Base-by-base conservation (phyloP, 495 filamentous ascomycete genomes). In the Penicillium nucicola region DNA sequence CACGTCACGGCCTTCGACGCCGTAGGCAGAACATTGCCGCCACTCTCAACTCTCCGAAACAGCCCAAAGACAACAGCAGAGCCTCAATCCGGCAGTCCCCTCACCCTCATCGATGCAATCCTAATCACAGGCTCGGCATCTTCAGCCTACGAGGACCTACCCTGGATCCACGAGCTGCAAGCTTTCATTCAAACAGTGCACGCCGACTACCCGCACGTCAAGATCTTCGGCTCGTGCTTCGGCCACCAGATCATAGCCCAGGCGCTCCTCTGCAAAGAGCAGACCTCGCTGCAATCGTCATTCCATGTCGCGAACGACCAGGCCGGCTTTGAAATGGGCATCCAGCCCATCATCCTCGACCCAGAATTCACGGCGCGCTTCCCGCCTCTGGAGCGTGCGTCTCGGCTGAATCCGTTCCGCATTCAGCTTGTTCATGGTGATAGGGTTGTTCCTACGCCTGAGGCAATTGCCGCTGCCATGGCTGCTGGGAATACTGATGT, bases 171-270 rank as follows among this genome's bases (percentile, higher is more conserved):
- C 2, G 34, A 54, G 3, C 52, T 76, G 3, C 41, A 62, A 30
- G 42, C 47, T 0, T 74, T 60, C 49, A 60, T 76, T 15, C 55
- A 56, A 17, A 64, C 41, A 7, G 68, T 75, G 40, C 70, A 74
- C 54, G 33, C 10, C 0, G 33, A 66, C 0, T 74, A 67, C 45
- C 76, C 77, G 0, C 44, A 65, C 8, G 65, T 82, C 11, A 71
- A 68, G 52, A 60, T 77, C 7, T 77, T 77, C 49, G 74, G 75
- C 11, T 72, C 73, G 15, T 78, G 74, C 53, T 78, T 78, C 54
- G 75, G 75, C 1, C 75, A 78, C 48, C 74, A 78, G 48, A 48
- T 76, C 20, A 61, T 78, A 45, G 74, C 70, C 4, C 68, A 72
- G 41, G 71, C 69, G 4, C 66, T 78, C 5, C 60, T 58, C 36